phyloP scores from a whole-genome alignment of 345 rosid genomes.

The Acer negundo region DNA sequence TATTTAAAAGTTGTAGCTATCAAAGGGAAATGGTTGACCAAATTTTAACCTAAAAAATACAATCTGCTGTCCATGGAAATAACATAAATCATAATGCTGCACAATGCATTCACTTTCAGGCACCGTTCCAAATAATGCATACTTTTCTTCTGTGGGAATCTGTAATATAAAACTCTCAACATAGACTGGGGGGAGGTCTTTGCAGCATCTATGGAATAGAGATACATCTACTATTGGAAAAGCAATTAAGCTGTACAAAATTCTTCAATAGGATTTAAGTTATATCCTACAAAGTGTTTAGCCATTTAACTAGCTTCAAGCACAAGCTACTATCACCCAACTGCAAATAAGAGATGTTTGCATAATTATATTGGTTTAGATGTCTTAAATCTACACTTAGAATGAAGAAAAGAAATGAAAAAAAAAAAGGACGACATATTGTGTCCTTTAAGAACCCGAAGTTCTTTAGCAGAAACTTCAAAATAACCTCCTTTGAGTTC shows the following conservation, averaged over 20 bases:
- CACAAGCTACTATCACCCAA: constrained; percentile 1
- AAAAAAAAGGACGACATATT: not conserved
- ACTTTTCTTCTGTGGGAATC: not conserved
- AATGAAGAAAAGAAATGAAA: not conserved
- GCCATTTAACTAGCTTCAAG: not conserved
- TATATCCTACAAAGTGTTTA: not conserved
- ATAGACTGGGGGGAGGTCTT: not conserved
- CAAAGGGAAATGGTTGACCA: not conserved
- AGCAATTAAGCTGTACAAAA: not conserved
- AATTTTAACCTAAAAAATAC: not conserved
- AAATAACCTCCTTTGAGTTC: not conserved
- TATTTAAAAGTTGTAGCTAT: not conserved
- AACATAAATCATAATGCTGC: not conserved
- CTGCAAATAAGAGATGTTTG: not conserved
- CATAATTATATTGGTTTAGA: not conserved
- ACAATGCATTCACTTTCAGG: not conserved
- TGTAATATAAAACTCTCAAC: not conserved
- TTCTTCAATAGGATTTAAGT: not conserved
- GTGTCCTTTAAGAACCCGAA: not conserved
- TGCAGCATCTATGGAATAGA: not conserved
- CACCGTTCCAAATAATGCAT: not conserved
- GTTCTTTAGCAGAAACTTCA: not conserved
- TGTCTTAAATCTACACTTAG: not conserved
- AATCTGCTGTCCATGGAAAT: not conserved
- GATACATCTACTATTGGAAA: not conserved